Base-by-base conservation (phyloP, 768 basidiomycete genomes). In the Boletus tylopilopsis region DNA sequence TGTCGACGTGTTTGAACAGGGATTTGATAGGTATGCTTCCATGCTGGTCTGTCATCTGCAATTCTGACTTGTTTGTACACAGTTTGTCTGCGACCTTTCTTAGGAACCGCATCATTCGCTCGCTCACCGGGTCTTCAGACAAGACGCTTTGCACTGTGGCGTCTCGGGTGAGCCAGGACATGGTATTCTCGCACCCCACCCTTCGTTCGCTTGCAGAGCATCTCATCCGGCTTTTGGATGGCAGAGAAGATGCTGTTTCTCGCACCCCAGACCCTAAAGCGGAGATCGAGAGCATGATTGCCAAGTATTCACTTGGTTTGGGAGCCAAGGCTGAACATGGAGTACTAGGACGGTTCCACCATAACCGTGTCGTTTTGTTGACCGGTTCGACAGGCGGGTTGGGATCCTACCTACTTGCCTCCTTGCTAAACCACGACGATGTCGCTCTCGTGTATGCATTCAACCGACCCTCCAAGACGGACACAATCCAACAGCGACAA, bases 141-240 rank as follows among this genome's bases (percentile, higher is more conserved):
- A 11, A 45, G 8, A 38, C 22, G 2, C 27, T 60, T 9, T 55
- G 49, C 37, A 50, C 45, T 34, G 59, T 57, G 10, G 56, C 49
- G 2, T 39, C 55, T 25, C 55, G 25, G 0, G 45, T 76, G 7
- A 22, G 53, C 3, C 69, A 68, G 51, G 77, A 75, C 40, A 53
- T 75, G 16, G 61, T 81, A 18, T 81, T 77, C 51, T 61, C 71
- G 33, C 66, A 74, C 47, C 77, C 77, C 2, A 62, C 67, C 0
- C 57, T 74, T 39, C 42, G 59, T 21, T 56, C 33, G 0, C 60
- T 75, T 25, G 66, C 73, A 5, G 52, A 53, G 2, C 66, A 66
- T 47, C 57, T 69, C 41, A 45, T 56, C 11, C 38, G 44, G 23
- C 12, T 42, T 24, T 25, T 56, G 15, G 42, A 23, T 2, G 25